These are phyloP conservation scores for Alternaria gansuensis DNA, from an alignment of 2,329 filamentous ascomycete genomes.

Conservation along the genomic window DNA sequence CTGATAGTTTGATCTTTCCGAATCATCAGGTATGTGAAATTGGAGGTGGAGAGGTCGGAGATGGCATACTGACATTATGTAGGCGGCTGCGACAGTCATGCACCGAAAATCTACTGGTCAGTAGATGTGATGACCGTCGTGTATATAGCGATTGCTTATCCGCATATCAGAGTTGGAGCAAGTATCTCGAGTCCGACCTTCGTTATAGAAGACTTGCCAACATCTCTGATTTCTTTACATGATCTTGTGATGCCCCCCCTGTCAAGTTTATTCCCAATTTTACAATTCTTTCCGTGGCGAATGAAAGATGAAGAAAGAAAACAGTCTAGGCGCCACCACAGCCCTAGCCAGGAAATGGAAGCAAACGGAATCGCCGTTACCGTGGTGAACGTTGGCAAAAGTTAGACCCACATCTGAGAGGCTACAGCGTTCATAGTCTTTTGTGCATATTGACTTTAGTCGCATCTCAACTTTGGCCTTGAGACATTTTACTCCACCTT, in stretches of 20 bases:
- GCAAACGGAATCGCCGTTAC: constrained; percentile 4
- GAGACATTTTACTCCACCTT: not conserved
- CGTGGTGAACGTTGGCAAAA: not conserved
- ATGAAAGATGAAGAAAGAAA: not conserved
- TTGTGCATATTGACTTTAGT: not conserved
- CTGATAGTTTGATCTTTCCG: constrained; percentile 86
- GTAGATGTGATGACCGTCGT: constrained; percentile 15
- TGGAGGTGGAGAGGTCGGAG: not conserved
- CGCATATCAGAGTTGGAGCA: not conserved
- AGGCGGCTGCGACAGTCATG: constrained; percentile 52
- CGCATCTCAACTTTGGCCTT: not conserved
- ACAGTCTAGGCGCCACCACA: not conserved
- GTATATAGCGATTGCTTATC: constrained; percentile 12
- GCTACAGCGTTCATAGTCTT: not conserved
- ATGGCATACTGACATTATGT: constrained; percentile 23
- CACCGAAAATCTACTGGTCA: constrained; percentile 41
- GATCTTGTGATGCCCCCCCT: not conserved
- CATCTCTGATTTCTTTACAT: not conserved
- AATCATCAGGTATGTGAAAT: constrained; percentile 78
- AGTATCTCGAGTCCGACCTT: not conserved
- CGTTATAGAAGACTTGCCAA: not conserved
- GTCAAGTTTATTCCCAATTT: not conserved
- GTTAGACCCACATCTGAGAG: not conserved
- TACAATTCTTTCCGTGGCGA: not conserved
- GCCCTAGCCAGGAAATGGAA: not conserved